Base-by-base conservation (phyloP, 2,329 filamentous ascomycete genomes). In the Plectosphaerella cucumerina region DNA sequence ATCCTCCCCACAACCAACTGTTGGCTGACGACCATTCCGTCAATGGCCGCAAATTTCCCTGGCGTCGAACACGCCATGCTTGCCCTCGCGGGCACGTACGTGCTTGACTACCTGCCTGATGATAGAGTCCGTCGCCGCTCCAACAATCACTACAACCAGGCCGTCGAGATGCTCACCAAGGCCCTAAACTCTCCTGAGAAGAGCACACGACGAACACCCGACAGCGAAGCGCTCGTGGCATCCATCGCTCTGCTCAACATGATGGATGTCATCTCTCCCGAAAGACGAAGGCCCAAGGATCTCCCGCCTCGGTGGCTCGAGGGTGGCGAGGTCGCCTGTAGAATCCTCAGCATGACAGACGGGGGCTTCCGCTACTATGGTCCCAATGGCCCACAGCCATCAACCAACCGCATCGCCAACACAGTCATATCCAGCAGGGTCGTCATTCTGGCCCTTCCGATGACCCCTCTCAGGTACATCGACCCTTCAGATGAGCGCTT, bases 71-170 rank as follows among this genome's bases (percentile, higher is more conserved):
- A 62, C 22, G 70, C 70, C 6, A 70, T 73, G n/a, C 66, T 70
- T 42, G 69, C 69, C 20, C 59, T 73, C 3, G 68, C 69, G 3
- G 69, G 69, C 2, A 65, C 71, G 1, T 73, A 73, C 26, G 67
- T 73, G 6, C 70, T 71, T 50, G 70, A 73, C 50, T 73, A 72
- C 33, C 50, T 65, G 15, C 69, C 68, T 1, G 56, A 62, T 23
- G 61, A 67, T 9, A 53, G 53, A 5, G 57, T 72, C 12, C 60
- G 62, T 15, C 56, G 56, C 10, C 60, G 63, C 12, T 65, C 70
- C 48, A 71, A 70, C 42, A 49, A 62, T 11, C 60, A 58, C 34
- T 55, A 56, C 10, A 54, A 55, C 0, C 55, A 58, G 17, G 65
- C 63, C 1, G 63, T 61, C 17, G 65, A 71, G 37, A 54, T 70